Conservation (phyloP, 306 rosid genomes). For the Ceratonia siliqua region DNA sequence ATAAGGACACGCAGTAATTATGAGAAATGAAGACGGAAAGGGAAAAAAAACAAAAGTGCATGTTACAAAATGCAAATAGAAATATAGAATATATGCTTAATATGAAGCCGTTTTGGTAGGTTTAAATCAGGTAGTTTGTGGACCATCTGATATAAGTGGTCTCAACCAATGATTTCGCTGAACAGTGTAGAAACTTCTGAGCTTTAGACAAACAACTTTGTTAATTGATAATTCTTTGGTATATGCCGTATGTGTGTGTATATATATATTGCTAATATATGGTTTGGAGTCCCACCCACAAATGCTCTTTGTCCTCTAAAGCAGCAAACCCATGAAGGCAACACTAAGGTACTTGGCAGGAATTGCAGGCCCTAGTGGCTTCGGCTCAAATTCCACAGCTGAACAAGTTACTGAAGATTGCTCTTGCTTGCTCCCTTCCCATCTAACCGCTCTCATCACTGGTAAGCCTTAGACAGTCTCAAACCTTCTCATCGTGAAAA, state of each 20-base stretch:
- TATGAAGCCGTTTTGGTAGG: constrained; percentile 1
- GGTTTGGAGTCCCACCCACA: constrained; percentile 15
- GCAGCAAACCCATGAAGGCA: constrained; percentile 63
- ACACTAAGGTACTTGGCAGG: constrained; percentile 87
- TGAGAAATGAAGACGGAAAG: constrained; percentile 33
- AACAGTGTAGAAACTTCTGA: constrained; percentile 24
- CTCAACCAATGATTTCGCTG: constrained; percentile 44
- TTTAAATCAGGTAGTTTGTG: constrained; percentile 31
- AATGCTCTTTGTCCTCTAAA: constrained; percentile 26
- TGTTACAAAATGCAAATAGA: constrained; percentile 14
- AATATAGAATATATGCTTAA: not conserved
- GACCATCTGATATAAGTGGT: constrained; percentile 42
- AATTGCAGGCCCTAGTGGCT: constrained; percentile 95
- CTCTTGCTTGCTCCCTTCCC: constrained; percentile 38
- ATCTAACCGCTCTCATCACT: constrained; percentile 82
- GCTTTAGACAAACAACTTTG: not conserved
- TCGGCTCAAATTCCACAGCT: constrained; percentile 92
- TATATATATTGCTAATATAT: constrained; percentile 29
- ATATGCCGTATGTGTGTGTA: not conserved
- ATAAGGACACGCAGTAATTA: constrained; percentile 47
- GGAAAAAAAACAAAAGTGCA: not conserved
- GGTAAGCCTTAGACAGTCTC: constrained; percentile 46
- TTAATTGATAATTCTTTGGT: constrained; percentile 19
- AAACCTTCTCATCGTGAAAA: not conserved
- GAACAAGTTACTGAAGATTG: constrained; percentile 72